Conservation (phyloP, 2,329 filamentous ascomycete species). For the Penicillium digitatum region DNA sequence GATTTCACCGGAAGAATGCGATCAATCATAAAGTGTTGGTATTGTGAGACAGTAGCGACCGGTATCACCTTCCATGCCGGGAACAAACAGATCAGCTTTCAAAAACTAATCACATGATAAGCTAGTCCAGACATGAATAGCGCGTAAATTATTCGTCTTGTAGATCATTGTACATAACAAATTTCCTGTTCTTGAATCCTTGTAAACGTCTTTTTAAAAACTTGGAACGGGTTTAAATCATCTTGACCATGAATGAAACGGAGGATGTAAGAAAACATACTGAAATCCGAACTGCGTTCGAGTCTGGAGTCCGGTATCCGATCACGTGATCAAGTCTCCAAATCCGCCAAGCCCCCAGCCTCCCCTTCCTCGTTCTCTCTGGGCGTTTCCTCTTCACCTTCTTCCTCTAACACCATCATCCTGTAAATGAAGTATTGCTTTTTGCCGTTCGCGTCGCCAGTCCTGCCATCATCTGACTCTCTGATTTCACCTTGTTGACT, state of each 20-base stretch:
- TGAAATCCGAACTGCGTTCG: background rate
- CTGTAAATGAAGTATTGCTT: conserved; percentile 6
- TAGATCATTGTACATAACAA: no score
- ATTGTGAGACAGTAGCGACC: no score
- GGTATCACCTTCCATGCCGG: no score
- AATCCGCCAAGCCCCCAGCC: background rate
- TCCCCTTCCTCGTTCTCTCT: background rate
- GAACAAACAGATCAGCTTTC: no score
- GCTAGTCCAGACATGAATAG: no score
- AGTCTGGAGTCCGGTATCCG: background rate
- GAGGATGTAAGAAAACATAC: background rate
- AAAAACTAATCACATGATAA: no score
- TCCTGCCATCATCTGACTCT: conserved; percentile 25
- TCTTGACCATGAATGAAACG: background rate
- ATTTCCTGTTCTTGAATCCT: no score
- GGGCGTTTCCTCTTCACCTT: background rate
- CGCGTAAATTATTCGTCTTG: conserved; percentile 5
- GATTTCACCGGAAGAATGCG: no score
- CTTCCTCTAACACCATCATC: background rate
- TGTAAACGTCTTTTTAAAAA: no score
- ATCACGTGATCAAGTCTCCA: background rate
- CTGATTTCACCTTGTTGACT: conserved; percentile 14
- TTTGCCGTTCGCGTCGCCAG: conserved; percentile 18
- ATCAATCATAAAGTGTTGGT: no score
- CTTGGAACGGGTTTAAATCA: no score